Base-by-base conservation (phyloP, 2,329 filamentous ascomycete genomes). In the Tolypocladium paradoxum region DNA sequence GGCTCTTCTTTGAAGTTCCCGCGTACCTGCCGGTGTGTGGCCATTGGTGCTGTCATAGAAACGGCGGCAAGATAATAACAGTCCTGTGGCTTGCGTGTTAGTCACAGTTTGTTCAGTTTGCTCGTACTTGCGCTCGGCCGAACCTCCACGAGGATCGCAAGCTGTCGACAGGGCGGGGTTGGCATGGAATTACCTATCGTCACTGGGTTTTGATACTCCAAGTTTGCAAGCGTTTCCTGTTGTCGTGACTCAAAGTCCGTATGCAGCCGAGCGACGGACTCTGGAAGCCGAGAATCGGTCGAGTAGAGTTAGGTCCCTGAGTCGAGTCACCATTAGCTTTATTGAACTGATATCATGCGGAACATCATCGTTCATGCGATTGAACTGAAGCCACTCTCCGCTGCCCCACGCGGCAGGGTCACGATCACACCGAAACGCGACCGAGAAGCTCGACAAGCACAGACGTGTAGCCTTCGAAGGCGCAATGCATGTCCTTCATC, bases 1-100 rank as follows among this genome's bases (percentile, higher is more conserved):
- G 53, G 20, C 35, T 59, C 57, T 9, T 58, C 56, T 34, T 59
- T 59, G 52, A 57, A 57, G 18, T 59, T 54, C 16, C 57, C 53
- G 54, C 57, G 57, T 49, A 54, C 54, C 40, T 57, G 57, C 51
- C 56, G 56, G 49, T 59, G 56, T n/a, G 57, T 54, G 35, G 57
- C 38, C 57, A 59, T 59, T 29, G 57, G 35, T 37, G 57, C 57
- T 14, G 56, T 59, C 57, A 56, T 56, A 20, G 51, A 54, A 43
- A 33, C 37, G 46, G 47, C 47, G 49, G 29, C 18, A 27, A 18
- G 38, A 34, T 14, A n/a, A 2, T 3, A n/a, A 37, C 22, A 38
- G 36, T 24, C 16, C 40, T 53, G 22, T 37, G 20, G 38, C 47
- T 38, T 34, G 33, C 43, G 22, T 1, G 33, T 52, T 52, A 52